Percentiles rank a stretch among this genome's conserved stretches.
Conservation (phyloP, 2,329 filamentous ascomycete species). For the Botryotinia calthae region DNA sequence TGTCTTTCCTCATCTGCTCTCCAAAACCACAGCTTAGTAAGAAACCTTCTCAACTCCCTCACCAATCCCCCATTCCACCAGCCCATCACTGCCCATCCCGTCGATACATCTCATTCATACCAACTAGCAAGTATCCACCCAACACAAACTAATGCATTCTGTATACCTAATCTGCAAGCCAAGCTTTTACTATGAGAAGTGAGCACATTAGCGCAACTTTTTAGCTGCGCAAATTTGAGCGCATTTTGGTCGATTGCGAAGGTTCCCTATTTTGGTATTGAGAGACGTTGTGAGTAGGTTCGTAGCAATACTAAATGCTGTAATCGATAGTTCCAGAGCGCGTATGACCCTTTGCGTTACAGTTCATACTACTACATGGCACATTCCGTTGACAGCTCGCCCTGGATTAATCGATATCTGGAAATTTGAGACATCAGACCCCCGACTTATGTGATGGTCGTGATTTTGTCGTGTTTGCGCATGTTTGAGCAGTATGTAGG, state of each 20-base stretch:
- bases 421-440: neutral
- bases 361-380: neutral
- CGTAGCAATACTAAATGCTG: neutral
- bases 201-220: conserved; percentile 7
- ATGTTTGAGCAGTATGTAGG: conserved; percentile 6
- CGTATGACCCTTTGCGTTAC: neutral
- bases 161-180: neutral
- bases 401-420: neutral
- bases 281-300: neutral
- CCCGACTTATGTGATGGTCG: neutral
- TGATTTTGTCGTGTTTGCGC: neutral
- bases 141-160: neutral
- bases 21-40: neutral
- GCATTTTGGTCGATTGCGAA: neutral
- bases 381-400: neutral
- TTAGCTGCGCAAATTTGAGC: neutral
- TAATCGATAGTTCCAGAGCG: neutral
- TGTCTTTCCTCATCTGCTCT: neutral
- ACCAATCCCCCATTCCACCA: neutral
- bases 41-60: neutral
- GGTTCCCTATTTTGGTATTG: neutral
- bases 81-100: no score
- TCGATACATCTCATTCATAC: no score
- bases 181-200: neutral
- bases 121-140: neutral